Evolutionary conservation across 1,139 yeast species (phyloP), one percentile per base, ranked within the genome.

Genomic region (Yamadazyma mexicana): DNA sequence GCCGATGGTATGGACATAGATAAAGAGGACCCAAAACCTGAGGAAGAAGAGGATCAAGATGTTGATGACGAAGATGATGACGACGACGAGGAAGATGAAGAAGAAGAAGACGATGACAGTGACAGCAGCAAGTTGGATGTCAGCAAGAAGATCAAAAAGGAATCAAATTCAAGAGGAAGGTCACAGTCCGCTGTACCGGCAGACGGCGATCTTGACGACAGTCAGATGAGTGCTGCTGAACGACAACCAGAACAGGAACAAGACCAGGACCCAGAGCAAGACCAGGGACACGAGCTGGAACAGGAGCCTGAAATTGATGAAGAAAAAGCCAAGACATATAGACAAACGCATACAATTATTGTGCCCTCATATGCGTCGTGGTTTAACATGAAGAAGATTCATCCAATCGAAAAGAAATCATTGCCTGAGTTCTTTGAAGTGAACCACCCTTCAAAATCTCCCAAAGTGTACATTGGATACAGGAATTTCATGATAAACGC

Each of bases 401-500:
- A 88, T 60, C 62, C 62, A 38, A 75, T 78, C 40, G 84, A 79
- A 52, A 68, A 67, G 42, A 85, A 85, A 55, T 86, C 96, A 1
- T 64, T 92, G 36, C 97, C 98, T 1, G 98, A 92, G 61, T 92
- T 88, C 59, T 92, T 92, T 73, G 79, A 79, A 47, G 73, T 80
- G 34, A 70, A 81, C 46, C 85, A 84, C 56, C 77, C 85, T 34
- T 79, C 94, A 33, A 94, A 94, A 60, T 87, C 97, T 1, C 95
- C 97, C 3, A 81, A 84, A 51, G 83, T 89, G 31, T 92, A 91
- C 61, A 77, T 80, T 42, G 87, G 85, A 59, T 91, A 89, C 60
- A 79, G 99, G 57, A 92, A 91, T 59, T 92, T 92, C 61, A 88
- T 92, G 95, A 75, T 92, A 36, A 89, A 92, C 61, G 79, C 96